Evolutionary conservation across 352 stramenopile species (phyloP).

Genomic region (Phytopythium vexans): DNA sequence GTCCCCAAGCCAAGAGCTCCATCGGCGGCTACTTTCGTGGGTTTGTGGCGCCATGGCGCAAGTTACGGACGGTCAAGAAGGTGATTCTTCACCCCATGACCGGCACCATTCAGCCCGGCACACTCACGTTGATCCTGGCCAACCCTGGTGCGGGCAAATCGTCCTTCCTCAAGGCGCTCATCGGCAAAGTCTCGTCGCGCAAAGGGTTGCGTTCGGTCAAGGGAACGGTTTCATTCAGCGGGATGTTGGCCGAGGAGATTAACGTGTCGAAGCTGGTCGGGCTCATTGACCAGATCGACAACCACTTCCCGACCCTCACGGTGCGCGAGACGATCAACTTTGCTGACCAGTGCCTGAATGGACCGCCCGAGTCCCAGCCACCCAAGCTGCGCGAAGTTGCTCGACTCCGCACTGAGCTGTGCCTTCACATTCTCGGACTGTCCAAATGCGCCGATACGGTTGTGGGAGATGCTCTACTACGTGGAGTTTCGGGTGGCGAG

Average conservation of each 20-base stretch:
- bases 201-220: slow-evolving; percentile 9
- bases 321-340: slow-evolving; percentile 93
- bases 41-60: slow-evolving; percentile 35
- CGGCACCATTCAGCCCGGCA: slow-evolving; percentile 56
- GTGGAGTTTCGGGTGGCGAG: slow-evolving; percentile 89
- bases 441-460: slow-evolving; percentile 71
- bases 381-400: slow-evolving; percentile 49
- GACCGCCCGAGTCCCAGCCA: slow-evolving; percentile 18
- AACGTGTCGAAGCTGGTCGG: slow-evolving; percentile 39
- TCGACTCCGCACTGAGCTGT: slow-evolving; percentile 46
- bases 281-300: slow-evolving; percentile 63
- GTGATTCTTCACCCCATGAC: slow-evolving; percentile 59
- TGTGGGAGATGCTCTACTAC: slow-evolving; percentile 78
- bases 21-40: slow-evolving; percentile 26
- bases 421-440: slow-evolving; percentile 67
- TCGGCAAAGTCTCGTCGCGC: slow-evolving; percentile 50
- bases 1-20: slow-evolving; percentile 25
- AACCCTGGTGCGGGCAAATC: slow-evolving; percentile 58
- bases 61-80: slow-evolving; percentile 31
- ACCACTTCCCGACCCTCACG: slow-evolving; percentile 87
- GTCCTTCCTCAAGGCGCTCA: slow-evolving; percentile 64
- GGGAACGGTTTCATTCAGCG: slow-evolving; percentile 30
- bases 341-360: slow-evolving; percentile 82
- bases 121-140: slow-evolving; percentile 53
- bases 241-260: slow-evolving; percentile 23